These are phyloP conservation scores for Talaromyces proteolyticus DNA, from an alignment of 495 filamentous ascomycete species.

Conservation along the genomic window DNA sequence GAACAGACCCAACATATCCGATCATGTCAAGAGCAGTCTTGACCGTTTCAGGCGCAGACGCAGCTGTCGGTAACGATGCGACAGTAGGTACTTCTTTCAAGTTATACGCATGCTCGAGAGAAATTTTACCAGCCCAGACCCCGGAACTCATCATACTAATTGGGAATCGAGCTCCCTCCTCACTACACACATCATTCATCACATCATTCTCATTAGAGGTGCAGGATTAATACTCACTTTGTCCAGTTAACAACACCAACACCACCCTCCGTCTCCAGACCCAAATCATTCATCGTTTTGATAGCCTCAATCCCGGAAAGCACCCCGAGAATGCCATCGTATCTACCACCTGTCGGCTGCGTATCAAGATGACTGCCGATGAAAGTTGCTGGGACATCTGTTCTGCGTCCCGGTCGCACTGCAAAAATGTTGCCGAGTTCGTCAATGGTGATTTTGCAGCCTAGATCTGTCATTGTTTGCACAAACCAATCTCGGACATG, in stretches of 20 bases:
- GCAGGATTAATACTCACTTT: too few relatives aligned
- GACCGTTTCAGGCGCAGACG: conserved; percentile 54
- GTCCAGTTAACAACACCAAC: conserved; percentile 79
- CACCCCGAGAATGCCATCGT: conserved; percentile 73
- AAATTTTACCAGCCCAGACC: conserved; percentile 67
- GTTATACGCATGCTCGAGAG: conserved; percentile 55
- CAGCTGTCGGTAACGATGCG: conserved; percentile 35
- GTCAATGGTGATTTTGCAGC: conserved; percentile 57
- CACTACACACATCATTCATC: too few relatives aligned
- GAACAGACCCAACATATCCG: conserved; percentile 56
- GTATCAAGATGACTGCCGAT: conserved; percentile 75
- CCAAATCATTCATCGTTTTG: conserved; percentile 59
- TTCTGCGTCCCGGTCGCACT: conserved; percentile 51
- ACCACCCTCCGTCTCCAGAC: conserved; percentile 63
- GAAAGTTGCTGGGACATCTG: conserved; percentile 55
- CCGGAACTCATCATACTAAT: conserved; percentile 71
- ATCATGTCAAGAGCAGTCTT: conserved; percentile 64
- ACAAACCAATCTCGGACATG: conserved; percentile 72
- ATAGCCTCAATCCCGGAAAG: conserved; percentile 67
- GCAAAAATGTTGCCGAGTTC: conserved; percentile 77
- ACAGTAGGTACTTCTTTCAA: conserved; percentile 47
- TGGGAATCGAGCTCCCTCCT: conserved; percentile 78
- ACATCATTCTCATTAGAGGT: too few relatives aligned
- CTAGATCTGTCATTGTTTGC: conserved; percentile 53
- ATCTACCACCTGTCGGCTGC: conserved; percentile 67